Base-by-base conservation (phyloP, 2,329 filamentous ascomycete species). In the Colletotrichum lentis region DNA sequence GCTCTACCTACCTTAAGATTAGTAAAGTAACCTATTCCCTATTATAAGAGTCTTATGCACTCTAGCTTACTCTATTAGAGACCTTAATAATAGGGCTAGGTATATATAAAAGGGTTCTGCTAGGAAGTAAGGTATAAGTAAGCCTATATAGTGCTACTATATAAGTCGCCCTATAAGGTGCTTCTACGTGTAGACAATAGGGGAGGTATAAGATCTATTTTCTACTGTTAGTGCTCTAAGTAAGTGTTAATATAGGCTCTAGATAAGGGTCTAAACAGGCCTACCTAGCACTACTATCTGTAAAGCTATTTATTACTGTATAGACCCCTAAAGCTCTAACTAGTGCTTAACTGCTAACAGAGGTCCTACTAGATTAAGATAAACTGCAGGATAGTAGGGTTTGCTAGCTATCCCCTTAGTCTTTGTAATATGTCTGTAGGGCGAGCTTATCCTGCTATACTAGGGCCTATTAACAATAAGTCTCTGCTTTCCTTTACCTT, bases 191-290 rank as follows among this genome's bases (percentile, higher is more conserved):
- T 20, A 1, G 53, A 24, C 24, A 20, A 55, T 20, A 55, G 37
- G 53, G 53, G 37, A 55, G 37, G 53, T 55, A 20, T 55, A 35
- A 22, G 37, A 55, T 55, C 53, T 43, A 20, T 37, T 55, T 55
- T 11, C 35, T 55, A n/a, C 53, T 41, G 53, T 55, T 55, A 20
- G 53, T 43, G 35, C 53, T 55, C 18, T 20, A 55, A 35, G 53
- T 35, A 20, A 55, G n/a, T n/a, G n/a, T n/a, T n/a, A n/a, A n/a
- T n/a, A n/a, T 35, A 20, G 18, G 35, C 53, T 55, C 53, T 12
- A 11, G 27, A 43, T 12, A 10, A 37, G 53, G 53, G 53, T 16
- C 37, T 5, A 35, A 55, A 43, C 18, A 55, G n/a, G 20, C 53
- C 53, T 55, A 43, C 53, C 53, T 20, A 55, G 53, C 11, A 43